Conservation (phyloP, 805 yeast species). For the Nakazawaea molendinolei region DNA sequence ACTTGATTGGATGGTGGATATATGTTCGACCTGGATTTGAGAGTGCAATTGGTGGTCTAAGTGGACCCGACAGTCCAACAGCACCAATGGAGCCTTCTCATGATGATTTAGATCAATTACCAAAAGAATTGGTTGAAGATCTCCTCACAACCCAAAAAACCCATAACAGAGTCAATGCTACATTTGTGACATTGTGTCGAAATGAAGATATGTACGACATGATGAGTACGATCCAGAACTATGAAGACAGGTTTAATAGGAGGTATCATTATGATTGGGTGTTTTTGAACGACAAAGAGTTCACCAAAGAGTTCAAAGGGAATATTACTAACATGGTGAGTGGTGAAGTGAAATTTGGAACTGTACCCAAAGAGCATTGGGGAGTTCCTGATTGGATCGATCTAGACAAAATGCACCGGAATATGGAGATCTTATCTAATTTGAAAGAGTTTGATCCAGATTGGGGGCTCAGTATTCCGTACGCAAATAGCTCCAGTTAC, state of each 20-base stretch:
- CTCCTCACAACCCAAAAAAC: constrained; percentile 52
- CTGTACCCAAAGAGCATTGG: constrained; percentile 62
- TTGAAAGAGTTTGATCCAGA: constrained; percentile 14
- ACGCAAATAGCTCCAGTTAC: constrained; percentile 33
- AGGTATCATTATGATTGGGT: constrained; percentile 71
- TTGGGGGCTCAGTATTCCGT: constrained; percentile 14
- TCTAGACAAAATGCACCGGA: constrained; percentile 33
- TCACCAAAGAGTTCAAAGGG: constrained; percentile 47
- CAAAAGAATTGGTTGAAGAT: constrained; percentile 52
- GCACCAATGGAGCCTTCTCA: no score
- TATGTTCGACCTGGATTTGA: no score
- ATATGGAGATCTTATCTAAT: constrained; percentile 34
- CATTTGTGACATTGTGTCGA: constrained; percentile 65
- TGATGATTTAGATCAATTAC: no score
- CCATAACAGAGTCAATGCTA: constrained; percentile 43
- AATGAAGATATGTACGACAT: constrained; percentile 56
- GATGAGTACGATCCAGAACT: constrained; percentile 51
- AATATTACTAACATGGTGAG: constrained; percentile 44
- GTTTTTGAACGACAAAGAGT: constrained; percentile 65
- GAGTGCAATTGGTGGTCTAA: no score
- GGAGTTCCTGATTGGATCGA: constrained; percentile 58
- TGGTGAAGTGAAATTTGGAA: constrained; percentile 58
- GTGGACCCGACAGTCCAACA: no score
- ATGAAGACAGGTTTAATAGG: constrained; percentile 61
- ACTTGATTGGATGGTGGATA: no score